Evolutionary conservation across 331 rosid species (phyloP).

Genomic region (Quercus tomentella): DNA sequence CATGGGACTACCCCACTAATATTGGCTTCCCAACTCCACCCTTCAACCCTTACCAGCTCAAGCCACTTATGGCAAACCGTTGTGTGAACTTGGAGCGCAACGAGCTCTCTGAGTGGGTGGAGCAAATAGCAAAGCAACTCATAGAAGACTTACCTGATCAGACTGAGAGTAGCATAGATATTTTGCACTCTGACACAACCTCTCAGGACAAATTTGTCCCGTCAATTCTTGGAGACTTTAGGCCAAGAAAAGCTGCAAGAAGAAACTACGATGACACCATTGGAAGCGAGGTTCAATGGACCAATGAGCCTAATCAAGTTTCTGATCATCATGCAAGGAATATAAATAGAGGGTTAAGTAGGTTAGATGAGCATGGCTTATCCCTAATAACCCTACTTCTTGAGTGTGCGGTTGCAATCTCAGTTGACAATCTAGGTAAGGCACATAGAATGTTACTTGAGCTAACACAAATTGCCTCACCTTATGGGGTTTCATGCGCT

Average conservation of each 20-base stretch:
- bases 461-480: constrained; percentile 68
- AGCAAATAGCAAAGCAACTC: constrained; percentile 61
- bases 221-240: constrained; percentile 11
- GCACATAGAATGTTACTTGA: constrained; percentile 69
- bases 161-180: background rate
- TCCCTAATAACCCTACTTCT: constrained; percentile 60
- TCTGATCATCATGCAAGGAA: constrained; percentile 10
- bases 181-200: constrained; percentile 12
- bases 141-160: constrained; percentile 56
- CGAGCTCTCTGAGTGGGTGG: constrained; percentile 65
- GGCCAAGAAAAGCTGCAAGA: constrained; percentile 18
- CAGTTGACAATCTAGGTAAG: constrained; percentile 65
- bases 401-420: constrained; percentile 83
- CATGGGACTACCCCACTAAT: constrained; percentile 44
- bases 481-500: constrained; percentile 68
- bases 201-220: constrained; percentile 20
- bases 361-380: constrained; percentile 38
- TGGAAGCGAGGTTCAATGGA: constrained; percentile 23
- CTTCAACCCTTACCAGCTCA: constrained; percentile 26
- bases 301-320: constrained; percentile 20
- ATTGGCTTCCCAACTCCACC: constrained; percentile 29
- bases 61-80: constrained; percentile 31
- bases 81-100: constrained; percentile 37
- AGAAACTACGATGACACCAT: constrained; percentile 18
- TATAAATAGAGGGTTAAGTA: constrained; percentile 7